Conservation (phyloP, 2,329 filamentous ascomycete species). For the Clonostachys solani region DNA sequence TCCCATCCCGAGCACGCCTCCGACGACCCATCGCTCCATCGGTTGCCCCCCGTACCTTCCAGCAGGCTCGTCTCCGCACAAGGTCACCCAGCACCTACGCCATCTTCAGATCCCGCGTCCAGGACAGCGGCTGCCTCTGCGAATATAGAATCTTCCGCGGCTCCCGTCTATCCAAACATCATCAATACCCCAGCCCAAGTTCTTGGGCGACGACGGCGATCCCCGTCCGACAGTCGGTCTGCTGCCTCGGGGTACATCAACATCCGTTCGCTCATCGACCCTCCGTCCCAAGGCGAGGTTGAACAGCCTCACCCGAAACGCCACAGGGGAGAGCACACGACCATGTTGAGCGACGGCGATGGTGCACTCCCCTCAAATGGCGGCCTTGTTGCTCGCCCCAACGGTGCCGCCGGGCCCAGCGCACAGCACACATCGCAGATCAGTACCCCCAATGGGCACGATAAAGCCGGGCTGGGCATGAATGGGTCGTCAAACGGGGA, state of each 20-base stretch:
- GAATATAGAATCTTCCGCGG: constrained; percentile 35
- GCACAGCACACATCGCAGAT: constrained; percentile 26
- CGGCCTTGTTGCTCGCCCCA: constrained; percentile 29
- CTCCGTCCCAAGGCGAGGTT: not conserved
- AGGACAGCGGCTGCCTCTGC: constrained; percentile 22
- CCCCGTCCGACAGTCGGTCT: constrained; percentile 15
- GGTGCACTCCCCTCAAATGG: constrained; percentile 50
- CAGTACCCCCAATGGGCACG: constrained; percentile 35
- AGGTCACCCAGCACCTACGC: constrained; percentile 4
- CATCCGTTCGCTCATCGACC: constrained; percentile 8
- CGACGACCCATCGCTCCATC: constrained; percentile 61
- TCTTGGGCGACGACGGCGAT: constrained; percentile 53
- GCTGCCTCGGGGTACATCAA: no score
- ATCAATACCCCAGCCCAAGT: constrained; percentile 24
- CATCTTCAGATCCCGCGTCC: constrained; percentile 9
- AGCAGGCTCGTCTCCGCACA: constrained; percentile 8
- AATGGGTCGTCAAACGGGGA: constrained; percentile 15
- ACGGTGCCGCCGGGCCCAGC: constrained; percentile 33
- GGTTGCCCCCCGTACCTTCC: constrained; percentile 28
- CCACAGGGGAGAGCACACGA: constrained; percentile 17
- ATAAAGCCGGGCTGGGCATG: constrained; percentile 48
- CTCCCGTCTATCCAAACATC: constrained; percentile 13
- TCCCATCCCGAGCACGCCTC: constrained; percentile 36
- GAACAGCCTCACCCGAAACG: not conserved
- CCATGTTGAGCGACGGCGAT: constrained; percentile 61